Conservation (phyloP, 2,329 filamentous ascomycete species). For the Monosporascus sp. region DNA sequence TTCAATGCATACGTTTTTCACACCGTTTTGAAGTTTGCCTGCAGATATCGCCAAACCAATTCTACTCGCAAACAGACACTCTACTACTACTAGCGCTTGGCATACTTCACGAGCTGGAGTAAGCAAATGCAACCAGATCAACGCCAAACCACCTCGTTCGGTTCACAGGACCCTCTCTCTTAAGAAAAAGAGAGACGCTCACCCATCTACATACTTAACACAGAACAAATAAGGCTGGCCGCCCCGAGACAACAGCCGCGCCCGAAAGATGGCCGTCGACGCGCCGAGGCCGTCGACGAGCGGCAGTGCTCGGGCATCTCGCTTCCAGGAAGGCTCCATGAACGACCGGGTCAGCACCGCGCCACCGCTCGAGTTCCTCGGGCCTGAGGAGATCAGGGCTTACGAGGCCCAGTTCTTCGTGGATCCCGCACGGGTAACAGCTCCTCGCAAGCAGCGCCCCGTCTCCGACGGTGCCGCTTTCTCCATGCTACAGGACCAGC, state of each 20-base stretch:
- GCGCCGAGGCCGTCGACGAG: conserved; percentile 34
- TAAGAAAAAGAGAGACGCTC: no score
- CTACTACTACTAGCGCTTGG: no score
- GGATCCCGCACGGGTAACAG: background rate
- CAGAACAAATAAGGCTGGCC: no score
- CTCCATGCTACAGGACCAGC: conserved; percentile 6
- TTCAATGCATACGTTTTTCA: no score
- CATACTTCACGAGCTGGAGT: no score
- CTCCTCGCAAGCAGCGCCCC: conserved; percentile 7
- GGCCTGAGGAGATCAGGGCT: conserved; percentile 20
- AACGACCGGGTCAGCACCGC: conserved; percentile 69
- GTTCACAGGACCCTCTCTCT: no score
- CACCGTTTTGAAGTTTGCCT: no score
- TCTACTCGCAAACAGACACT: no score
- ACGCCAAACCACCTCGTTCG: no score
- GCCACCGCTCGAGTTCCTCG: conserved; percentile 65
- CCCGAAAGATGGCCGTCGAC: conserved; percentile 20
- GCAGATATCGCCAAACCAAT: no score
- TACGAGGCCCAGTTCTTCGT: conserved; percentile 26
- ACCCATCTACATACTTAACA: no score
- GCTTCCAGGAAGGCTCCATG: conserved; percentile 80
- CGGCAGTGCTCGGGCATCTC: conserved; percentile 26
- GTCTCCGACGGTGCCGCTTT: conserved; percentile 16
- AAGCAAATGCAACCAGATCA: no score
- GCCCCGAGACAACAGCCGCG: conserved; percentile 1